Percentiles rank a stretch among this genome's conserved stretches.
Conservation (phyloP, 192 early-diverging fungal genomes). For the Endogone sp. region DNA sequence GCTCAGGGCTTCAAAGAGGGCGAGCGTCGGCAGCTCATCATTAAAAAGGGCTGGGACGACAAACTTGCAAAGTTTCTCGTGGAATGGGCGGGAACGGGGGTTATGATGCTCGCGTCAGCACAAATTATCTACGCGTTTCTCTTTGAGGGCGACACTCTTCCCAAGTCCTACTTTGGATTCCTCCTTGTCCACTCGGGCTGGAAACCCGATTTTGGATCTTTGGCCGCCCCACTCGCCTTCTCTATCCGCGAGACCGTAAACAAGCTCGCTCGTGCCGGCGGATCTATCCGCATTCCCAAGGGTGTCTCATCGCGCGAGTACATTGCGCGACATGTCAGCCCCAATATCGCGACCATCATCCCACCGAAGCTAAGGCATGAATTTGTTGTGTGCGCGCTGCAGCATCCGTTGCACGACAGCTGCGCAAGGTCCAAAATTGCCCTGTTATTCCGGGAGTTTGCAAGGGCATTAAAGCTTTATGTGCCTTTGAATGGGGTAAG, state of each 20-base stretch:
- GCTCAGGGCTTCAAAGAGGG: constrained; percentile 8
- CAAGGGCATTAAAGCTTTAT: constrained; percentile 54
- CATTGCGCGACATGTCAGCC: constrained; percentile 44
- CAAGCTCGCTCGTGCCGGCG: constrained; percentile 18
- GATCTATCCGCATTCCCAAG: constrained; percentile 35
- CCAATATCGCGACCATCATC: constrained; percentile 45
- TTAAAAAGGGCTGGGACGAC: constrained; percentile 38
- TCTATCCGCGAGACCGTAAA: constrained; percentile 16
- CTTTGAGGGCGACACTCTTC: constrained; percentile 52
- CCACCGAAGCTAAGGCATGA: constrained; percentile 42
- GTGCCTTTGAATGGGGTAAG: constrained; percentile 58
- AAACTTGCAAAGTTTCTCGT: constrained; percentile 35
- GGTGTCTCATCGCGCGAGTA: constrained; percentile 47
- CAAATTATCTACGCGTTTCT: constrained; percentile 49
- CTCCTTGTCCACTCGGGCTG: constrained; percentile 42
- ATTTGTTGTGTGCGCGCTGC: constrained; percentile 51
- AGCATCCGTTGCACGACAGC: constrained; percentile 53
- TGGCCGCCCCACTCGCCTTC: constrained; percentile 38
- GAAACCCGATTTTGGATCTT: constrained; percentile 34
- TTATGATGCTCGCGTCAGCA: constrained; percentile 45
- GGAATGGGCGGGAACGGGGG: constrained; percentile 30
- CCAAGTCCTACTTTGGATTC: constrained; percentile 53
- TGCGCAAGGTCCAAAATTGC: constrained; percentile 39
- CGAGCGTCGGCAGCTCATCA: constrained; percentile 8
- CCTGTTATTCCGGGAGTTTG: constrained; percentile 42